Percentiles rank a stretch among this genome's conserved stretches.
These are phyloP conservation scores for Torulaspora pretoriensis DNA, from an alignment of 1,139 yeast genomes.

Conservation along the genomic window DNA sequence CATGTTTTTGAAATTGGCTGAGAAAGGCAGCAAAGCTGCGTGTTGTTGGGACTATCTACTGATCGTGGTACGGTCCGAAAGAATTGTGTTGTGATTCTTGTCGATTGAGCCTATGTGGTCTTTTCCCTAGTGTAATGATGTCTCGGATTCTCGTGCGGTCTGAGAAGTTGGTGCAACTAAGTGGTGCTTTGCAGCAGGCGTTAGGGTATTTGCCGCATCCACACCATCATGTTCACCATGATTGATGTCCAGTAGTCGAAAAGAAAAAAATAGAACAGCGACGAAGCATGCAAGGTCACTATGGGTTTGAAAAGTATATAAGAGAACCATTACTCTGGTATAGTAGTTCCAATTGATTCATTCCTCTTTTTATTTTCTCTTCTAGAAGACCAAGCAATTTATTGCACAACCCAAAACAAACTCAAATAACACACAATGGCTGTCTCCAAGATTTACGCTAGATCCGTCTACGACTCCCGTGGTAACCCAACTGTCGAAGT, in stretches of 20 bases:
- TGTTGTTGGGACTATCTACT: conserved; percentile 1
- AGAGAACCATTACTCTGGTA: conserved; percentile 5
- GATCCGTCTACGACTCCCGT: conserved; percentile 95
- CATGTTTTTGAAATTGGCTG: conserved; percentile 3
- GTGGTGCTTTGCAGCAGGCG: conserved; percentile 3
- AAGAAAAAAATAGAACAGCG: conserved; percentile 10
- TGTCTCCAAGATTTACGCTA: conserved; percentile 69
- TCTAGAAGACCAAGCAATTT: conserved; percentile 21
- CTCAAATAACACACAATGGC: conserved; percentile 40
- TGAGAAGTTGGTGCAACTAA: conserved; percentile 1
- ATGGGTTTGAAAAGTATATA: conserved; percentile 11
- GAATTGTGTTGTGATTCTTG: conserved; percentile 5
- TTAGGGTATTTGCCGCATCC: conserved; percentile 10
- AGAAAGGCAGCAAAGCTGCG: conserved; percentile 2
- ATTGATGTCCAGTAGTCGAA: conserved; percentile 4
- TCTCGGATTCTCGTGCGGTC: conserved; percentile 9
- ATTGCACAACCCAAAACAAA: conserved; percentile 16
- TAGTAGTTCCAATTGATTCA: conserved; percentile 1
- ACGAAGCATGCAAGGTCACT: conserved; percentile 8
- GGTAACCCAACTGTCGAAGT: conserved; percentile 99
- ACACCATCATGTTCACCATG: conserved; percentile 1
- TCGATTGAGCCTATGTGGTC: not conserved
- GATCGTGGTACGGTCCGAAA: not conserved
- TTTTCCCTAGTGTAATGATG: conserved; percentile 9
- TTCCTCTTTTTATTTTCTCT: not conserved